Evolutionary conservation across 139 green algal species (phyloP), one percentile per base, ranked within the genome.

Genomic region (Tetraselmis chui): DNA sequence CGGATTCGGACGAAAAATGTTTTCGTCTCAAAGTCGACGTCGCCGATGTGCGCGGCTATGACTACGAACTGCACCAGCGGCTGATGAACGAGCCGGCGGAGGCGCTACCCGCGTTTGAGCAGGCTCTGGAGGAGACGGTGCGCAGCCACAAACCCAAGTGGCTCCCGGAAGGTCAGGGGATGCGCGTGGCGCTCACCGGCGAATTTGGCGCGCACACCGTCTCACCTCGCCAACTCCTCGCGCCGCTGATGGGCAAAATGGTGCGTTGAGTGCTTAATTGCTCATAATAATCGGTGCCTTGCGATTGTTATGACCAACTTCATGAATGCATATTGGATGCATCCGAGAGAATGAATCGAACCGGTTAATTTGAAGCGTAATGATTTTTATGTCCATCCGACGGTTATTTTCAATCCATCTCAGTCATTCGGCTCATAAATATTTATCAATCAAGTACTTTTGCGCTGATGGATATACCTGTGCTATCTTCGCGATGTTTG

Each of bases 141-240:
- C 77, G 86, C 74, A 89, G 32, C 87, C 83, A 89, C 28, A 29
- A 81, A 75, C 85, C 85, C 1, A 88, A 93, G 59, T 80, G 82
- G 31, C 76, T 90, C 11, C 32, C 89, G 74, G 80, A 84, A n/a
- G 79, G 82, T 67, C 81, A 88, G 28, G 67, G 87, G 74, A 79
- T 98, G 25, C 87, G 88, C 59, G 87, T 99, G 27, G 91, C 89
- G 1, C 92, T 99, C 28, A 90, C 85, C 28, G 96, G 95, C n/a
- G 92, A 95, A 59, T 98, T 99, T 90, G 97, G 97, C 0, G 85
- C 83, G n/a, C 80, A 95, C 77, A 85, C 91, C 75, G 88, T 98
- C 25, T 97, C 94, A 0, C 96, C 97, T 0, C 84, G 96, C 18
- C 83, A 95, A 58, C 90, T 99, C 22, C 89, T 92, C 1, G 93